Evolutionary conservation across 306 rosid species (phyloP).

Genomic region (Vicia sativa): DNA sequence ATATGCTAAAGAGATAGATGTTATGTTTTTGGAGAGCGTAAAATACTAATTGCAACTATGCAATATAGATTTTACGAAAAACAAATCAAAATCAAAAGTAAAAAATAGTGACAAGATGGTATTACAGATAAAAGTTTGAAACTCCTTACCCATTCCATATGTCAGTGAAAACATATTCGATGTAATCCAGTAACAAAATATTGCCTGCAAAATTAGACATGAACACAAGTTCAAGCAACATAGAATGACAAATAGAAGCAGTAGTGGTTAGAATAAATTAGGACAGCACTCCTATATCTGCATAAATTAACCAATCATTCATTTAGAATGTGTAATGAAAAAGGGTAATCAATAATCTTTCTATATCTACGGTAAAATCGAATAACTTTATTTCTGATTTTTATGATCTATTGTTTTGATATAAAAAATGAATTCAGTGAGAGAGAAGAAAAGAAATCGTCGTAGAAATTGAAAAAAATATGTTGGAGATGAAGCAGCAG

Average conservation of each 20-base stretch:
- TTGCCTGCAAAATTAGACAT: slow-evolving; percentile 64
- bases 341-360: neutral
- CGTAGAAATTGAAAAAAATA: neutral
- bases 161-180: slow-evolving; percentile 77
- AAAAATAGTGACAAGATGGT: neutral
- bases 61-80: slow-evolving; percentile 5
- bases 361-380: neutral
- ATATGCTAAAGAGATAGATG: neutral
- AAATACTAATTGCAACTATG: slow-evolving; percentile 1
- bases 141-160: slow-evolving; percentile 76
- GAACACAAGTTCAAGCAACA: slow-evolving; percentile 31
- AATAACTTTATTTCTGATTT: neutral
- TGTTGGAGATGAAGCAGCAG: slow-evolving; percentile 1
- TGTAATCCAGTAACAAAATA: slow-evolving; percentile 98
- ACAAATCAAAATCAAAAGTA: slow-evolving; percentile 15
- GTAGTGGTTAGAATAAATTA: neutral
- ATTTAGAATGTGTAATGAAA: neutral
- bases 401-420: neutral
- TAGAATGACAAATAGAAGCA: slow-evolving; percentile 29
- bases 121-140: slow-evolving; percentile 36
- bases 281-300: slow-evolving; percentile 17
- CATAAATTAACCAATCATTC: neutral
- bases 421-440: neutral
- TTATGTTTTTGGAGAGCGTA: slow-evolving; percentile 6
- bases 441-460: neutral